Base-by-base conservation (phyloP, 2,329 filamentous ascomycete species). In the Exophiala bonariae region DNA sequence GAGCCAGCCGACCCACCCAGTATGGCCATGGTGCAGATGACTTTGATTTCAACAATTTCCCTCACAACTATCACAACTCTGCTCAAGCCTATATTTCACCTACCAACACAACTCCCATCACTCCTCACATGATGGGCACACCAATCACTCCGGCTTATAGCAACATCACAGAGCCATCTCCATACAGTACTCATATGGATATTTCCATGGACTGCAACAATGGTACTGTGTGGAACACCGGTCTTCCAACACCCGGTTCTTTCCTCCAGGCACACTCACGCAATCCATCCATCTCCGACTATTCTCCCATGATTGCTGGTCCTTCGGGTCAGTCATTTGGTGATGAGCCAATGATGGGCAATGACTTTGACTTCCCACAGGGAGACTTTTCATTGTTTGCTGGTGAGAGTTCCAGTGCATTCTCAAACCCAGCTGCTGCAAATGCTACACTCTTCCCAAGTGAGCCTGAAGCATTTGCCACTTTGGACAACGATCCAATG, bases 111-210 rank as follows among this genome's bases (percentile, higher is more conserved):
- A 48, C 46, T 34, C 49, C 54, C 17, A 44, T 47, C 14, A 49
- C 46, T n/a, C 39, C 49, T 37, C 43, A 43, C 36, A 46, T 54
- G 43, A 55, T 58, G 49, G 47, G 47, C 18, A 59, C 57, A 3
- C 58, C 57, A 9, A 51, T 50, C 23, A 60, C 56, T 7, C 56
- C 56, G 10, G 50, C 56, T 3, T 58, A 56, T 41, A 60, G 52
- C 52, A 57, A 53, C 41, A 58, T 60, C 47, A 60, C 58, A 10
- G 54, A 48, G 43, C 49, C 52, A 13, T 58, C 55, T 41, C 54
- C 55, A 17, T 52, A 52, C 41, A 39, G 36, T 18, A 46, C 33
- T 4, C 18, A 41, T 9, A 57, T 53, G 44, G 48, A 57, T 41
- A 41, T 55, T n/a, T 35, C 44, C 2, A 35, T 49, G 36, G 55